Evolutionary conservation across 2,329 filamentous ascomycete species (phyloP).

Genomic region (Thermoascus crustaceus): DNA sequence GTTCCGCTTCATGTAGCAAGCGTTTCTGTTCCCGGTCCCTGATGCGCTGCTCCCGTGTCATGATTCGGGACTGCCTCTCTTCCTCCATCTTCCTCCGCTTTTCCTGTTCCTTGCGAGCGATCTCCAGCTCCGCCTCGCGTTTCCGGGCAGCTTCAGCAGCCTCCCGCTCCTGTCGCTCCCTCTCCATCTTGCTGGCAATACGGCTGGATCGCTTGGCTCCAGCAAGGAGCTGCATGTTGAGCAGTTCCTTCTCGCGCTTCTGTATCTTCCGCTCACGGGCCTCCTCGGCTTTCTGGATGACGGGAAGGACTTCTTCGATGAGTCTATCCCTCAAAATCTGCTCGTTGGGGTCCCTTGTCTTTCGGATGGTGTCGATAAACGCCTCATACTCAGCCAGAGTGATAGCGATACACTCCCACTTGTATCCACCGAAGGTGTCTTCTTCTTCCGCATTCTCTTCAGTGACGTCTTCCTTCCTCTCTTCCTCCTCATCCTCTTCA

Average conservation of each 20-base stretch:
- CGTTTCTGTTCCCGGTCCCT: slow-evolving; percentile 80
- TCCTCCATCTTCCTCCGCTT: slow-evolving; percentile 57
- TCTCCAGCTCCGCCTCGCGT: slow-evolving; percentile 55
- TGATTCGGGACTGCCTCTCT: slow-evolving; percentile 69
- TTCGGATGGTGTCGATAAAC: slow-evolving; percentile 63
- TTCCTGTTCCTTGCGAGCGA: slow-evolving; percentile 52
- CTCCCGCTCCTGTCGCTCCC: slow-evolving; percentile 65
- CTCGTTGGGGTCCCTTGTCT: slow-evolving; percentile 76
- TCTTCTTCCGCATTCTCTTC: slow-evolving; percentile 44
- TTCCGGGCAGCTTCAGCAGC: slow-evolving; percentile 62
- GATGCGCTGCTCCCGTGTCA: slow-evolving; percentile 76
- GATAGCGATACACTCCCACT: slow-evolving; percentile 86
- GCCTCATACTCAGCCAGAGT: slow-evolving; percentile 66
- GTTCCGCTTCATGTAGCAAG: slow-evolving; percentile 73
- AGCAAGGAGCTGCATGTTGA: slow-evolving; percentile 78
- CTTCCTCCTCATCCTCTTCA: slow-evolving; percentile 38
- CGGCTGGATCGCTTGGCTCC: slow-evolving; percentile 89
- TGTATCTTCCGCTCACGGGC: slow-evolving; percentile 60
- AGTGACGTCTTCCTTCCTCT: slow-evolving; percentile 27
- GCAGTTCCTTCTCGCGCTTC: slow-evolving; percentile 71
- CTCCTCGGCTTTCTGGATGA: slow-evolving; percentile 69
- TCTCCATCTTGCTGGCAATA: slow-evolving; percentile 72
- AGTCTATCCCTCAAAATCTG: slow-evolving; percentile 66
- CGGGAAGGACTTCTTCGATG: slow-evolving; percentile 69
- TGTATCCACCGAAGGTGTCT: slow-evolving; percentile 64